These are phyloP conservation scores for Ogataea dorogensis DNA, from an alignment of 805 yeast genomes.

Conservation along the genomic window DNA sequence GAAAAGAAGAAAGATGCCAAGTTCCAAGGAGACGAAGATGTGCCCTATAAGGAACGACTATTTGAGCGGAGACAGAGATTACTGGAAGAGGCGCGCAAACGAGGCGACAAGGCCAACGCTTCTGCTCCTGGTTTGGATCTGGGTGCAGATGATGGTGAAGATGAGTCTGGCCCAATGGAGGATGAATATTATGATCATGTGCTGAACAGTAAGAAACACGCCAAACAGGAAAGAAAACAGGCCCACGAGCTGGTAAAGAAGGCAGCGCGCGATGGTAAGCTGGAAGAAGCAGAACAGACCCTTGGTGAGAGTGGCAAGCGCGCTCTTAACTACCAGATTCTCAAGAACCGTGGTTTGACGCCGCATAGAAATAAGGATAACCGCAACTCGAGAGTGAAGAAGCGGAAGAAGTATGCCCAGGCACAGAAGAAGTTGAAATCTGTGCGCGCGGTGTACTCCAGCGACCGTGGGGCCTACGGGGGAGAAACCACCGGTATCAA, in stretches of 20 bases:
- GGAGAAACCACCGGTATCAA: conserved; percentile 98
- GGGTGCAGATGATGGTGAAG: conserved; percentile 47
- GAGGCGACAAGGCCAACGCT: conserved; percentile 60
- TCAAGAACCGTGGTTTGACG: conserved; percentile 95
- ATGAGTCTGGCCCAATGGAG: conserved; percentile 40
- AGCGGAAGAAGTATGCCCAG: conserved; percentile 93
- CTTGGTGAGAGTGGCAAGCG: conserved; percentile 84
- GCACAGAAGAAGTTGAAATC: conserved; percentile 93
- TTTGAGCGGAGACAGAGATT: conserved; percentile 88
- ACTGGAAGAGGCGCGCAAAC: conserved; percentile 80
- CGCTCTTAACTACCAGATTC: conserved; percentile 90
- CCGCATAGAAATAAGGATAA: conserved; percentile 90
- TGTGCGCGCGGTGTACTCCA: conserved; percentile 82
- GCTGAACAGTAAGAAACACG: conserved; percentile 44
- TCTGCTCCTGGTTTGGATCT: conserved; percentile 50
- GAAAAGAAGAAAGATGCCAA: conserved; percentile 58
- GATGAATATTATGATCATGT: conserved; percentile 61
- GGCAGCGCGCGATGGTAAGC: conserved; percentile 82
- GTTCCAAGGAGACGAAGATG: conserved; percentile 79
- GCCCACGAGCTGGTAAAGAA: conserved; percentile 69
- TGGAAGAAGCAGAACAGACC: conserved; percentile 67
- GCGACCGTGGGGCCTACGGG: conserved; percentile 72
- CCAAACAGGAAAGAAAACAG: conserved; percentile 52
- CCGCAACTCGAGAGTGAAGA: conserved; percentile 95
- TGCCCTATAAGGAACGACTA: conserved; percentile 87